These are phyloP conservation scores for Camptophora hylomeconis DNA, from an alignment of 2,329 filamentous ascomycete species.

Conservation along the genomic window DNA sequence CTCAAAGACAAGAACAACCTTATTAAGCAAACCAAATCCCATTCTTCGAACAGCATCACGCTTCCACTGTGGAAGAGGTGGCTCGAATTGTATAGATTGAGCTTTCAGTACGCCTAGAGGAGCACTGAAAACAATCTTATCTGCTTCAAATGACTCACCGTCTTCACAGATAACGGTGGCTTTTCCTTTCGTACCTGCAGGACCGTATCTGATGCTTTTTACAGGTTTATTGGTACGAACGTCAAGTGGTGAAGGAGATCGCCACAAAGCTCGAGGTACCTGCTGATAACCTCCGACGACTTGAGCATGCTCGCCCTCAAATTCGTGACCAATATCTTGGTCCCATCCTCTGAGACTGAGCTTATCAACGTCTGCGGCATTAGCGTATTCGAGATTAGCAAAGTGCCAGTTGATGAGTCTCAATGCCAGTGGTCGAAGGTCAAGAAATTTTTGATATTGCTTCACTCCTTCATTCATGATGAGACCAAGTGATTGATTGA, in stretches of 20 bases:
- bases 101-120: slow-evolving; percentile 86
- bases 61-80: slow-evolving; percentile 81
- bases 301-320: slow-evolving; percentile 88
- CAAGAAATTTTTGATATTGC: slow-evolving; percentile 73
- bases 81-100: slow-evolving; percentile 71
- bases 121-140: slow-evolving; percentile 79
- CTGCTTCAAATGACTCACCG: slow-evolving; percentile 65
- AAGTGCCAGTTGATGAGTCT: slow-evolving; percentile 95
- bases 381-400: slow-evolving; percentile 95
- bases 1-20: slow-evolving; percentile 83
- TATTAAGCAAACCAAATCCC: slow-evolving; percentile 90
- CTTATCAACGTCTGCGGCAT: slow-evolving; percentile 74
- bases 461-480: slow-evolving; percentile 83
- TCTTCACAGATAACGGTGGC: slow-evolving; percentile 63
- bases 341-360: slow-evolving; percentile 90
- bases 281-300: slow-evolving; percentile 89
- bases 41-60: slow-evolving; percentile 64
- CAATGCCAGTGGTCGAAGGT: slow-evolving; percentile 75
- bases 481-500: slow-evolving; percentile 66
- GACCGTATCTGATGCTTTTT: slow-evolving; percentile 54
- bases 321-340: slow-evolving; percentile 94
- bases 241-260: slow-evolving; percentile 62
- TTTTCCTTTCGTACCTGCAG: slow-evolving; percentile 30
- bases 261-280: slow-evolving; percentile 73
- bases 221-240: slow-evolving; percentile 63